Percentiles rank a stretch among this genome's conserved stretches.
Evolutionary conservation across 2,329 filamentous ascomycete genomes (phyloP).

Genomic region (Fulvia fulva): DNA sequence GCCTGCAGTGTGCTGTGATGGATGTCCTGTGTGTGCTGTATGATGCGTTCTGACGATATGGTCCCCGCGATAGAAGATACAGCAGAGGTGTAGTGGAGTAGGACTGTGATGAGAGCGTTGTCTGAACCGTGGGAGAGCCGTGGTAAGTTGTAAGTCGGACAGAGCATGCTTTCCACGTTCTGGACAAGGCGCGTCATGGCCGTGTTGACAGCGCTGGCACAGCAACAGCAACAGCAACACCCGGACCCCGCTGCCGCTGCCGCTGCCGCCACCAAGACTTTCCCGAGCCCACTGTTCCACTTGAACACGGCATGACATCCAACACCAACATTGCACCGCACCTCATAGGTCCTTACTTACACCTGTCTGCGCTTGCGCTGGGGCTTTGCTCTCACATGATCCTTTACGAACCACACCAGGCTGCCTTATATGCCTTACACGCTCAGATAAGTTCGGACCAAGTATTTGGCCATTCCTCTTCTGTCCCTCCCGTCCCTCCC

Average conservation of each 20-base stretch:
- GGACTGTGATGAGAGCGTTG: neutral
- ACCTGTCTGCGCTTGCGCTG: neutral
- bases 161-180: neutral
- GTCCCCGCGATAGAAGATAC: neutral
- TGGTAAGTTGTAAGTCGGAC: neutral
- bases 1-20: neutral
- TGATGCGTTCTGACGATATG: neutral
- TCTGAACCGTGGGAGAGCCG: neutral
- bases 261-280: too few relatives aligned
- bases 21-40: neutral
- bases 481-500: neutral
- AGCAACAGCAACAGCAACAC: too few relatives aligned
- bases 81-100: neutral
- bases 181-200: neutral
- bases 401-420: conserved; percentile 1
- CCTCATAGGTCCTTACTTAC: neutral
- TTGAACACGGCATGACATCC: neutral
- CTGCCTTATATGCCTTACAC: neutral
- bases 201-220: neutral
- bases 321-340: neutral
- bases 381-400: conserved; percentile 2
- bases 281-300: too few relatives aligned
- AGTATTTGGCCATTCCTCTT: neutral
- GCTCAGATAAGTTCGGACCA: neutral
- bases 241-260: neutral